Evolutionary conservation across 805 yeast species (phyloP), one percentile per base, ranked within the genome.

Genomic region (Lachancea quebecensis): DNA sequence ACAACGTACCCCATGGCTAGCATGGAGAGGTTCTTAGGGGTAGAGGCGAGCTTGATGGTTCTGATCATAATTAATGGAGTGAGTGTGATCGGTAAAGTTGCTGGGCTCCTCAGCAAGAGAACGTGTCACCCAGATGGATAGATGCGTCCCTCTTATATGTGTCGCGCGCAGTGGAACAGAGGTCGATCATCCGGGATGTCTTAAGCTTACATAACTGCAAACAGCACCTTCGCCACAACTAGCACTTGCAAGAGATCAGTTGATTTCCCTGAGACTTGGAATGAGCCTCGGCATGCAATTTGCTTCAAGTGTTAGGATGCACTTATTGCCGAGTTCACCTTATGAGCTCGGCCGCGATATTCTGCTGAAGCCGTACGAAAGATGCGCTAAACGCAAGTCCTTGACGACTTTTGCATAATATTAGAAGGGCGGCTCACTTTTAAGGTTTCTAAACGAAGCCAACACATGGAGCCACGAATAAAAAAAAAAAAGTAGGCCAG

Each of bases 1-100:
- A 49, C 46, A 14, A 50, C 41, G 30, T 53, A 53, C 25, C 52
- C 50, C 41, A 50, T 41, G 31, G 51, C 49, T 31, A 53, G 49
- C 36, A 46, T 35, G 25, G 51, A 44, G 29, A 53, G 44, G 41
- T 50, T 48, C 44, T 41, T 54, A 36, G 54, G 51, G 36, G 51
- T 52, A 28, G 50, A 45, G 28, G 53, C 44, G 27, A 50, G 31
- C 44, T 48, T 54, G 25, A 52, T 42, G 30, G 52, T 46, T 36
- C 41, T 47, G 35, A 54, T 54, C 57, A 54, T 54, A 37, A 35
- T 35, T 12, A 16, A 16, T 30, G 25, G 25, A 21, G 7, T 21
- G 25, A 7, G 25, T 21, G 25, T 7, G 25, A 21, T 21, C 25
- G 4, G 4, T 21, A 7, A 21, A 21, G 25, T 21, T 21, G 25